Percentiles rank a stretch among this genome's conserved stretches.
These are phyloP conservation scores for Citrus trifoliata DNA, from an alignment of 345 rosid species.

Conservation along the genomic window DNA sequence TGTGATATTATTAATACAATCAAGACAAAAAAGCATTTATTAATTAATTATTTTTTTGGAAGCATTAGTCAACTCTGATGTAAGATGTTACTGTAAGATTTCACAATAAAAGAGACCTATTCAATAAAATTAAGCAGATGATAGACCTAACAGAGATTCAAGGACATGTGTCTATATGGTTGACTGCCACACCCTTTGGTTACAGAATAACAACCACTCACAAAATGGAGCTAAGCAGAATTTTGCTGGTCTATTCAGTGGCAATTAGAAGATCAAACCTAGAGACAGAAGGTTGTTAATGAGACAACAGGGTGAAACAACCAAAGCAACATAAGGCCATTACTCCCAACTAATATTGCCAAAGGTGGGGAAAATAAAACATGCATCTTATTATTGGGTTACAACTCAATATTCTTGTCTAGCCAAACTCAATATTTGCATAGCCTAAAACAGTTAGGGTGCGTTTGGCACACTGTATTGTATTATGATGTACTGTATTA, in stretches of 20 bases:
- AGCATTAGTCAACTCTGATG: background rate
- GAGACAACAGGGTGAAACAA: background rate
- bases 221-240: slow-evolving; percentile 16
- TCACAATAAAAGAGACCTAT: background rate
- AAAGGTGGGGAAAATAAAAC: background rate
- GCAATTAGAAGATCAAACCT: slow-evolving; percentile 4
- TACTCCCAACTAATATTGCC: background rate
- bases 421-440: background rate
- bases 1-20: slow-evolving; percentile 21
- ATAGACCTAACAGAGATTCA: slow-evolving; percentile 28
- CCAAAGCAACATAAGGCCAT: background rate
- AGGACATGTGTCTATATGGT: slow-evolving; percentile 17
- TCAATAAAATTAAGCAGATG: slow-evolving; percentile 11
- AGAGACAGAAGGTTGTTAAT: background rate
- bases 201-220: slow-evolving; percentile 21
- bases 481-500: no score
- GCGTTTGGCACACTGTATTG: no score
- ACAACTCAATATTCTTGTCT: no score
- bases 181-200: slow-evolving; percentile 11
- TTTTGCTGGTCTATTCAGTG: slow-evolving; percentile 12
- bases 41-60: background rate
- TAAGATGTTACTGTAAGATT: slow-evolving; percentile 1
- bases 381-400: background rate
- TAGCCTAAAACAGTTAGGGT: background rate
- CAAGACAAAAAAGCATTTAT: slow-evolving; percentile 4